Percentiles rank a stretch among this genome's conserved stretches.
Conservation (phyloP, 139 green algal species). For the Coelastrella sp. region DNA sequence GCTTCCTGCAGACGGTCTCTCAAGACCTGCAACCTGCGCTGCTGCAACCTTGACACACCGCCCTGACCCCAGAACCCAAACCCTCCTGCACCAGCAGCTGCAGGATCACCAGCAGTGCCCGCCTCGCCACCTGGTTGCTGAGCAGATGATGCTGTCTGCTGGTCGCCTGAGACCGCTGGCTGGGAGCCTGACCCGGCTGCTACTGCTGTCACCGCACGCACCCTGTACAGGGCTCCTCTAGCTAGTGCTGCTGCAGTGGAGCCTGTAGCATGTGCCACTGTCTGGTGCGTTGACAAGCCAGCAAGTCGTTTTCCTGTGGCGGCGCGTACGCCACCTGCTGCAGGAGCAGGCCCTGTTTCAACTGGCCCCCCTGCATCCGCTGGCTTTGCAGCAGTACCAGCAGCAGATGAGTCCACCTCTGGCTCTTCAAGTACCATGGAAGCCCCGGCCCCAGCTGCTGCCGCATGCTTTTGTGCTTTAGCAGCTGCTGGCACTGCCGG, state of each 20-base stretch:
- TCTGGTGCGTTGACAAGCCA: conserved; percentile 8
- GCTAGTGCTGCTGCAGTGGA: neutral
- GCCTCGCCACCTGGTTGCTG: neutral
- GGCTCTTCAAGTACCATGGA: neutral
- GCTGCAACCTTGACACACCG: conserved; percentile 7
- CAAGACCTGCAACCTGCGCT: conserved; percentile 10
- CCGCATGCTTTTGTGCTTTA: neutral
- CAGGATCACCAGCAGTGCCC: neutral
- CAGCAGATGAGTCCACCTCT: neutral
- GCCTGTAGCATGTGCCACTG: neutral
- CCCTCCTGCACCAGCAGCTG: neutral
- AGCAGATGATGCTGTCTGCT: conserved; percentile 7
- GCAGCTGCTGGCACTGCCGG: neutral
- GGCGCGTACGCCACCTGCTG: neutral
- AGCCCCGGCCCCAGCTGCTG: neutral
- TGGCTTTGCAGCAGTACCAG: neutral
- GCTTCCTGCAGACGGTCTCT: conserved; percentile 17
- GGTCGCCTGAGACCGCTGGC: neutral
- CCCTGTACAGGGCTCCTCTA: neutral
- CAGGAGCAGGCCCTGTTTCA: neutral
- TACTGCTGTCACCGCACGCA: neutral
- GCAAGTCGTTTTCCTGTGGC: neutral
- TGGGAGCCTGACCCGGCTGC: neutral
- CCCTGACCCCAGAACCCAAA: conserved; percentile 34
- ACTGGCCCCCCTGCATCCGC: no score